Percentiles rank a stretch among this genome's conserved stretches.
Evolutionary conservation across 768 basidiomycete species (phyloP).

Genomic region (Kwoniella sp.): DNA sequence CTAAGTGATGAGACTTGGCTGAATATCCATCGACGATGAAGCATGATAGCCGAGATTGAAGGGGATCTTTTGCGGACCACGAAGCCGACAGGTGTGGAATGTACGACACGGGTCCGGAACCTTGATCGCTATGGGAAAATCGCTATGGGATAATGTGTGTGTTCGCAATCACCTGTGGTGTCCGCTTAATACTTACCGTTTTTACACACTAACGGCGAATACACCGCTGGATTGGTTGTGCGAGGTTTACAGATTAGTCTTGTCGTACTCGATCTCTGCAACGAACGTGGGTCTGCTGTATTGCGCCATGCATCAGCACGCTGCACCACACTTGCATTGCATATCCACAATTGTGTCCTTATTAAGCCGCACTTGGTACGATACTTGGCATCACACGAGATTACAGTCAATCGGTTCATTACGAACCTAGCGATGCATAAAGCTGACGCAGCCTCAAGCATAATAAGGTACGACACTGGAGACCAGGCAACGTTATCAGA

Average conservation of each 20-base stretch:
- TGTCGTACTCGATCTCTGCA: background rate
- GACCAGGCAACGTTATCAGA: no score
- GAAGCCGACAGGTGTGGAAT: background rate
- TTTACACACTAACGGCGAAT: no score
- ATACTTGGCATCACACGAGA: no score
- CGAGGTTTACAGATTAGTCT: no score
- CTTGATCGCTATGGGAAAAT: background rate
- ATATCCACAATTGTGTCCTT: background rate
- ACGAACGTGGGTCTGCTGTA: background rate
- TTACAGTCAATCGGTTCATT: no score
- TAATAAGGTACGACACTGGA: background rate
- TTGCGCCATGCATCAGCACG: background rate
- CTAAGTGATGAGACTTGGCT: no score
- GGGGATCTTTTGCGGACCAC: background rate
- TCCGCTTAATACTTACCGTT: no score
- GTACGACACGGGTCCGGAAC: background rate
- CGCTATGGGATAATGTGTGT: background rate
- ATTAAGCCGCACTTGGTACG: background rate
- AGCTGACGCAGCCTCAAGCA: conserved; percentile 2
- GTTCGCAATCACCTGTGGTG: no score
- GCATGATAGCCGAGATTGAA: background rate
- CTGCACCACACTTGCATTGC: background rate
- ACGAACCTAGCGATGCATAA: conserved; percentile 1
- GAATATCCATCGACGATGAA: no score
- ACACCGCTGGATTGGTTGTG: no score